Evolutionary conservation across 2,329 filamentous ascomycete species (phyloP).

Genomic region (Scedosporium minutisporum): DNA sequence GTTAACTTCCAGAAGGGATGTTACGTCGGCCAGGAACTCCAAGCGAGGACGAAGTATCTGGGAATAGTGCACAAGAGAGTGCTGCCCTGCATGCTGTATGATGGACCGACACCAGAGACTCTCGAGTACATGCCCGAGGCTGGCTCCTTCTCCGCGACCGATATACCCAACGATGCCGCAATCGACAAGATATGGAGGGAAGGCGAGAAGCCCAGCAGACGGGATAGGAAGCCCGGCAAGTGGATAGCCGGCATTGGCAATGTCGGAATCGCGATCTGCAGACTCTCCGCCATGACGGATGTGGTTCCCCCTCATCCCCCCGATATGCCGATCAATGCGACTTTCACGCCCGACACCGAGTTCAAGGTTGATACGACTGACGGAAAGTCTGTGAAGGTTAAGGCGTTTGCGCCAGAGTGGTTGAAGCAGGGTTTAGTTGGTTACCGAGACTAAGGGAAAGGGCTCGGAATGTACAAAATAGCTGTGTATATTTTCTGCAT

Average conservation of each 20-base stretch:
- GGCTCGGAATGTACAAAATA: not conserved
- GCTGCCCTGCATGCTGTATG: constrained; percentile 68
- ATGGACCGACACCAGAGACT: constrained; percentile 24
- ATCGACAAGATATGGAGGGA: constrained; percentile 44
- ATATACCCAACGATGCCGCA: constrained; percentile 33
- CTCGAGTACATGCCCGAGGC: constrained; percentile 37
- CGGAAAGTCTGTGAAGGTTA: constrained; percentile 42
- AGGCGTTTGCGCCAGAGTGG: constrained; percentile 82
- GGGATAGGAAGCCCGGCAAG: constrained; percentile 64
- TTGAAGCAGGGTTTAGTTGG: constrained; percentile 31
- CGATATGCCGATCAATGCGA: constrained; percentile 38
- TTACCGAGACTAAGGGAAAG: not conserved
- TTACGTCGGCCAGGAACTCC: constrained; percentile 94
- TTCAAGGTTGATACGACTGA: constrained; percentile 45
- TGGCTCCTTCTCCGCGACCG: constrained; percentile 19
- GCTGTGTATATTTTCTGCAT: not conserved
- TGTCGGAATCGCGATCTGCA: constrained; percentile 75
- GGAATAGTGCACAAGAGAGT: constrained; percentile 89
- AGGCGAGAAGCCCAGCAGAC: constrained; percentile 70
- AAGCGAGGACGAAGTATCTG: constrained; percentile 87
- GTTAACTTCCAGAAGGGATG: constrained; percentile 95
- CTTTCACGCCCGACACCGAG: constrained; percentile 51
- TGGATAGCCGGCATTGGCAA: constrained; percentile 75
- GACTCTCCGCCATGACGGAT: constrained; percentile 85
- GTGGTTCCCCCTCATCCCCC: constrained; percentile 55